Conservation (phyloP, 306 rosid genomes). For the Dryas octopetala region DNA sequence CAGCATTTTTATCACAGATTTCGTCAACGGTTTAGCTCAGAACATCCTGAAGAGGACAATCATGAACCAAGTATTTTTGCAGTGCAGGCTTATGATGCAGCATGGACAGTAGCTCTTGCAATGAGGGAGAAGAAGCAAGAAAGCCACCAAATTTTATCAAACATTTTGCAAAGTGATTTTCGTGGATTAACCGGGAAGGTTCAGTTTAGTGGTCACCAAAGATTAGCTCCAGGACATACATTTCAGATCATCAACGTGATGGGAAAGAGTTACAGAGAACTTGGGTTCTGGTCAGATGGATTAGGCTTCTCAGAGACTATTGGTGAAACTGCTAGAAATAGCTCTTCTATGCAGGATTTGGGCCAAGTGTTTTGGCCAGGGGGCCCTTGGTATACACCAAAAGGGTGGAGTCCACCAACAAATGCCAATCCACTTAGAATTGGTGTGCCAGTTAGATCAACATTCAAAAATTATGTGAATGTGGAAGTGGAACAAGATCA, state of each 20-base stretch:
- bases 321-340: not conserved
- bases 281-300: slow-evolving; percentile 22
- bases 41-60: slow-evolving; percentile 36
- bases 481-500: slow-evolving; percentile 10
- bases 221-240: slow-evolving; percentile 17
- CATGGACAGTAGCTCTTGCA: slow-evolving; percentile 32
- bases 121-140: slow-evolving; percentile 18
- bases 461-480: slow-evolving; percentile 12
- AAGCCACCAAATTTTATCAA: slow-evolving; percentile 15
- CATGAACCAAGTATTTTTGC: slow-evolving; percentile 48
- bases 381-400: not conserved
- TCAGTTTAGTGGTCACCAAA: slow-evolving; percentile 14
- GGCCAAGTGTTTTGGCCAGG: slow-evolving; percentile 29
- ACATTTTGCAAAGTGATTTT: slow-evolving; percentile 26
- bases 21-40: slow-evolving; percentile 23
- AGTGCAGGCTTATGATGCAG: slow-evolving; percentile 47
- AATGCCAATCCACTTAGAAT: not conserved
- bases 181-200: slow-evolving; percentile 30
- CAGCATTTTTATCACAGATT: slow-evolving; percentile 26
- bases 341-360: not conserved
- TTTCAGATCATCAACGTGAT: slow-evolving; percentile 34
- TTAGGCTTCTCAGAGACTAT: slow-evolving; percentile 18
- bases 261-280: slow-evolving; percentile 9
- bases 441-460: not conserved
- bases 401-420: slow-evolving; percentile 18